Base-by-base conservation (phyloP, 2,329 filamentous ascomycete genomes). In the Shiraia sp. region DNA sequence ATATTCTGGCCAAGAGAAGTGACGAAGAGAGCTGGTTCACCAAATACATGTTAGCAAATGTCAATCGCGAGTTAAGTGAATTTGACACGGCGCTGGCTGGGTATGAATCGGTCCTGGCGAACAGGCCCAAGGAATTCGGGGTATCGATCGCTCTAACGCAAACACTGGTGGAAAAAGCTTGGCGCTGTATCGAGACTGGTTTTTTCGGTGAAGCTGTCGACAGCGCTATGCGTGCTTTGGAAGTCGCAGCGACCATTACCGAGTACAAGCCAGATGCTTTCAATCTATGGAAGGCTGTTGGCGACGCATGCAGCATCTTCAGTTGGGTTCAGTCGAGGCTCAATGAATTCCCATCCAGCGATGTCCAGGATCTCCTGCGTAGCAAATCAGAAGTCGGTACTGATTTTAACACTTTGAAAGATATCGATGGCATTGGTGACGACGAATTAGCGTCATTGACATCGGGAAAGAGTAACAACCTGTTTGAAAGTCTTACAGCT, bases 31-130 rank as follows among this genome's bases (percentile, higher is more conserved):
- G 82, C 8, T 99, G 93, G 93, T 99, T 96, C 66, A 91, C 91
- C 6, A 89, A 89, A 63, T 96, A 96, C 68, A 95, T 99, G 86
- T 81, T 97, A 46, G 91, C 90, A 28, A 97, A 99, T 59, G 88
- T 99, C 40, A 90, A 90, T 67, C 83, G 91, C 39, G 92, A 97
- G 63, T 78, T 97, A 33, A 90, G 90, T n/a, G 86, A 95, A 29
- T 95, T 86, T 57, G 87, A 96, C 45, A 84, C 88, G 40, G 88
- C 93, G 0, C 87, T 95, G 44, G 67, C 74, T 17, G 81, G 90
- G 5, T 96, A 97, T 60, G 79, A 82, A 54, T 74, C 79, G 9
- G 90, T 97, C 6, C 77, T 95, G 33, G 71, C 76, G 15, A 76
- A 78, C 9, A 83, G 85, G 13, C 81, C 85, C 0, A 74, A 77